A percentile compares a stretch with the other conserved stretches of the same genome.
Conservation (phyloP, 2,329 filamentous ascomycete genomes). For the Plenodomus tracheiphilus region DNA sequence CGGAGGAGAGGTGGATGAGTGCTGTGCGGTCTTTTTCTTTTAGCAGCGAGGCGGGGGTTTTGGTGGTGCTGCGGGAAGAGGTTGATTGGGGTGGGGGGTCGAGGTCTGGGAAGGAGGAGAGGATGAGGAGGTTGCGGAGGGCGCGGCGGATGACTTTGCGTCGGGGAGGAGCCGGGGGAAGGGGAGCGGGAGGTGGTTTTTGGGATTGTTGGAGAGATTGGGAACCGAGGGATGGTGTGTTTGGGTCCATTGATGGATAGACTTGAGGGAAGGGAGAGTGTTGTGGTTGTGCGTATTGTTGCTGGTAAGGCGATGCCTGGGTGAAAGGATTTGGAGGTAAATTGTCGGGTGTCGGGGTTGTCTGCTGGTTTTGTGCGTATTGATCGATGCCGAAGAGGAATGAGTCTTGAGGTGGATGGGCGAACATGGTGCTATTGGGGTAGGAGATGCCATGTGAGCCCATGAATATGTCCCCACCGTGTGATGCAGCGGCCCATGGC, state of each 20-base stretch:
- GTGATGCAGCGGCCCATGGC: conserved; percentile 30
- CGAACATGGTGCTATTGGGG: conserved; percentile 37
- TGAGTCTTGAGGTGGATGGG: conserved; percentile 36
- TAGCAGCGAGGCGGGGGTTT: conserved; percentile 49
- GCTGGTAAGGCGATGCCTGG: conserved; percentile 16
- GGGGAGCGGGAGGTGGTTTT: conserved; percentile 11
- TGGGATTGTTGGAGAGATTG: conserved; percentile 29
- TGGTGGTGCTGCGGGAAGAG: conserved; percentile 47
- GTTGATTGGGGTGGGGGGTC: conserved; percentile 44
- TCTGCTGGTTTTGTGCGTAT: conserved; percentile 29
- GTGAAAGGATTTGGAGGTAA: conserved; percentile 33
- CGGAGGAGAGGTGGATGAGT: conserved; percentile 59
- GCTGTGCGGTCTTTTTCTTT: conserved; percentile 50
- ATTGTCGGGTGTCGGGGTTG: conserved; percentile 16
- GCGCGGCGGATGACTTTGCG: conserved; percentile 53
- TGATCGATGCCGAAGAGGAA: conserved; percentile 46
- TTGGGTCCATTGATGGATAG: conserved; percentile 36
- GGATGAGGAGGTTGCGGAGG: conserved; percentile 61
- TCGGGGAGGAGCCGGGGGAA: conserved; percentile 25
- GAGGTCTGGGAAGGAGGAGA: conserved; percentile 50
- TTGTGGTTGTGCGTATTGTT: conserved; percentile 18
- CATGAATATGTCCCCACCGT: conserved; percentile 29
- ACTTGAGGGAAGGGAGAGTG: conserved; percentile 29
- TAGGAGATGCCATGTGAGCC: conserved; percentile 28
- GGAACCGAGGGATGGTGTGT: conserved; percentile 14